Base-by-base conservation (phyloP, 1,139 yeast genomes). In the Protomyces macrosporus region DNA sequence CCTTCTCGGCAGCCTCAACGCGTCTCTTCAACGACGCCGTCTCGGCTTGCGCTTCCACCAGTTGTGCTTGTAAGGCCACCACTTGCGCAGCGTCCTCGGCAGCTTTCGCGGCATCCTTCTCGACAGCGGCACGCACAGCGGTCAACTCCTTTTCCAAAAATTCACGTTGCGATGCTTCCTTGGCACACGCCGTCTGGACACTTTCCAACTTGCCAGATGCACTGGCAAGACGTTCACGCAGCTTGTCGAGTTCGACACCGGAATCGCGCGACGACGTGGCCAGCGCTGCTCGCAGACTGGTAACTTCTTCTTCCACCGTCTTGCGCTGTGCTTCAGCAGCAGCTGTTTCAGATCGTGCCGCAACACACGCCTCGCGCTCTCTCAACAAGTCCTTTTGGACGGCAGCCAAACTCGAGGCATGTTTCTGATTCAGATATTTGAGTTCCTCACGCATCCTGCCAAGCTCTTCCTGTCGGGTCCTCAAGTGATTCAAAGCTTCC, bases 221-320 rank as follows among this genome's bases (percentile, higher is more conserved):
- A 40, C 60, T 64, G 4, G 74, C 75, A 32, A 75, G 72, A n/a
- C 68, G 66, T 32, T 70, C 72, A 10, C 72, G 70, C 65, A 75
- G 74, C 16, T 68, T 66, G 39, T 73, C 75, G 2, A 68, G 66
- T 35, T 73, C 74, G 10, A 50, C 39, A 1, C 52, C 32, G 23
- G 58, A 56, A 34, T 64, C 67, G 1, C 58, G 60, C 51, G 69
- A 68, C 4, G 72, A 53, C 12, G 63, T 64, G 37, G 70, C 68
- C 33, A 69, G 68, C 52, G 72, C 72, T 6, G 60, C 61, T 16
- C 63, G 45, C 32, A 55, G 34, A n/a, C 56, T 33, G 2, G 56
- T 37, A 30, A 53, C 48, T 10, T 56, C 60, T 2, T 57, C 54
- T 3, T 62, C 39, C 3, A 64, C 45, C 7, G 55, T 58, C 33